phyloP scores from a whole-genome alignment of 2,329 filamentous ascomycete species.

The Mycosphaerella sp. region DNA sequence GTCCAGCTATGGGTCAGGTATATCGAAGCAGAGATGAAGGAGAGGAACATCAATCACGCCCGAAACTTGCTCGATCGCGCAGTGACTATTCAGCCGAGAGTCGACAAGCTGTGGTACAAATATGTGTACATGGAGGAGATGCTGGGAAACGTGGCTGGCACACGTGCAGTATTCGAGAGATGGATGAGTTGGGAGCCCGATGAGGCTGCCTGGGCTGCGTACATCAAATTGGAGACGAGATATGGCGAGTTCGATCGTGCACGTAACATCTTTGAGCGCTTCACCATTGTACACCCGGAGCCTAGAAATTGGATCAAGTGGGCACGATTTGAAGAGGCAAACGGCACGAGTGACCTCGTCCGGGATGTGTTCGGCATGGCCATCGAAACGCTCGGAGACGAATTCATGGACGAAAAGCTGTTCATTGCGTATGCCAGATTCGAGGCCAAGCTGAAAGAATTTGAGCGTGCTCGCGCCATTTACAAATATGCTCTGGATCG shows the following conservation, averaged over 20 bases:
- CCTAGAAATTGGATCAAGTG: constrained; percentile 98
- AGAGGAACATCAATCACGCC: constrained; percentile 91
- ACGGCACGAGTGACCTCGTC: constrained; percentile 83
- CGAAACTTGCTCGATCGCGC: constrained; percentile 89
- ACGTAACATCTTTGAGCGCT: constrained; percentile 81
- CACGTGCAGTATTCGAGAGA: constrained; percentile 87
- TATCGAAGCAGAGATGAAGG: constrained; percentile 94
- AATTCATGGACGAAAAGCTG: constrained; percentile 91
- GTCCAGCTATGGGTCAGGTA: constrained; percentile 87
- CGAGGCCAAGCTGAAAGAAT: constrained; percentile 90
- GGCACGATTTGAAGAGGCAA: constrained; percentile 95
- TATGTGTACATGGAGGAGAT: constrained; percentile 99
- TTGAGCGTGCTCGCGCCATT: constrained; percentile 86
- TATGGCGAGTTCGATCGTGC: constrained; percentile 88
- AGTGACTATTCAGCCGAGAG: constrained; percentile 81
- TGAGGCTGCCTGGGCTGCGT: constrained; percentile 89
- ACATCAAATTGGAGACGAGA: constrained; percentile 94
- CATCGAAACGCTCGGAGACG: constrained; percentile 83
- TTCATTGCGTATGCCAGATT: constrained; percentile 96
- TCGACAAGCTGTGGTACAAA: constrained; percentile 99
- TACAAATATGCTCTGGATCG: constrained; percentile 96
- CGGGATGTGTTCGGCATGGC: constrained; percentile 85
- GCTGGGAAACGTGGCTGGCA: constrained; percentile 86
- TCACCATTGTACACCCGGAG: constrained; percentile 88
- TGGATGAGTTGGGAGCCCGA: constrained; percentile 99